Percentiles rank a stretch among this genome's conserved stretches.
Evolutionary conservation across 2,329 filamentous ascomycete genomes (phyloP).

Genomic region (Epichloe amarillans): DNA sequence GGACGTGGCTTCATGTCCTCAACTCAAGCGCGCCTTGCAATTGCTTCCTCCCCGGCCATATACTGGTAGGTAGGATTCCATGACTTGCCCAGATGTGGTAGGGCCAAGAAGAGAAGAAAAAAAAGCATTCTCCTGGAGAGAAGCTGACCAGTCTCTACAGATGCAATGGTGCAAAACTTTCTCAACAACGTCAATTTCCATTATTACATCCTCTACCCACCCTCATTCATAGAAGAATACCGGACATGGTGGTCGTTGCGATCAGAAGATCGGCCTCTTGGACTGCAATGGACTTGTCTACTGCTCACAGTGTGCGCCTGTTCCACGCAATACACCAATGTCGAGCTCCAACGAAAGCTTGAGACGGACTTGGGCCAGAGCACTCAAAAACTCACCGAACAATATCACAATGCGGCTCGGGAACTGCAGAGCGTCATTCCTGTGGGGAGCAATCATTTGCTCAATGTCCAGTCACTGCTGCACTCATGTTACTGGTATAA

Average conservation of each 20-base stretch:
- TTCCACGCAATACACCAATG: slow-evolving; percentile 20
- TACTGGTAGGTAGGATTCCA: slow-evolving; percentile 14
- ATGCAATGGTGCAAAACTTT: slow-evolving; percentile 25
- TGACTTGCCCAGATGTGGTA: background rate
- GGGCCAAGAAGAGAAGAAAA: background rate
- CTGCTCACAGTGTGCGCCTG: slow-evolving; percentile 26
- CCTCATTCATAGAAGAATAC: slow-evolving; percentile 23
- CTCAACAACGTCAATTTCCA: slow-evolving; percentile 24
- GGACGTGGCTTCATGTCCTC: slow-evolving; percentile 12
- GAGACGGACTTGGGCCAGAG: slow-evolving; percentile 18
- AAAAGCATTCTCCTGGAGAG: too few species aligned
- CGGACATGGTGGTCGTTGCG: slow-evolving; percentile 21
- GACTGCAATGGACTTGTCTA: slow-evolving; percentile 25
- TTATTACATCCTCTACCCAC: slow-evolving; percentile 25
- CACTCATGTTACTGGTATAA: slow-evolving; percentile 27
- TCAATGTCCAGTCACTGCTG: slow-evolving; percentile 22
- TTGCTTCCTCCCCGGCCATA: slow-evolving; percentile 21
- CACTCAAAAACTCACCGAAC: slow-evolving; percentile 16
- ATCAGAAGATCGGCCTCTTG: slow-evolving; percentile 17
- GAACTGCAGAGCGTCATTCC: slow-evolving; percentile 21
- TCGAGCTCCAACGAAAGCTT: slow-evolving; percentile 18
- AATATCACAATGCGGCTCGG: slow-evolving; percentile 20
- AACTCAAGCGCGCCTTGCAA: slow-evolving; percentile 19
- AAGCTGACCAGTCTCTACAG: slow-evolving; percentile 10
- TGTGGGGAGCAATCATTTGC: slow-evolving; percentile 18